Evolutionary conservation across 2,329 filamentous ascomycete genomes (phyloP).

Genomic region (Aspergillus pseudoglaucus): DNA sequence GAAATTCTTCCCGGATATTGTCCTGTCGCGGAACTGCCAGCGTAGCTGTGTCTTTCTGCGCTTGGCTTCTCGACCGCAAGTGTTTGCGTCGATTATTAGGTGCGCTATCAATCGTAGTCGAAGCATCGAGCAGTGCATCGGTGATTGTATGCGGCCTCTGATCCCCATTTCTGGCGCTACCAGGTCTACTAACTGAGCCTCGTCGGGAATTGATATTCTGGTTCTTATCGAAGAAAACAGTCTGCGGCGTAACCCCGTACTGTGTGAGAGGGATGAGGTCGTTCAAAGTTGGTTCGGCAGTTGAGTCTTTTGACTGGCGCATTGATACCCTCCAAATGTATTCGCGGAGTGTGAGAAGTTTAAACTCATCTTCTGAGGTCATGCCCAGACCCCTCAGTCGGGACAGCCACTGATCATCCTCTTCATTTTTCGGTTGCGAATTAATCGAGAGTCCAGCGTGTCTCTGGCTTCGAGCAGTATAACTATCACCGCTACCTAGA

Average conservation of each 20-base stretch:
- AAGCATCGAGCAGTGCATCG: conserved; percentile 86
- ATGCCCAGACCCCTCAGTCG: conserved; percentile 80
- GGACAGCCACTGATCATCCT: conserved; percentile 89
- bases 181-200: conserved; percentile 18
- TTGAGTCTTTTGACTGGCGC: conserved; percentile 54
- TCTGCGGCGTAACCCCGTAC: conserved; percentile 74
- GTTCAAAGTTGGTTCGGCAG: conserved; percentile 48
- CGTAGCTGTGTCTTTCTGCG: conserved; percentile 26
- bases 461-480: conserved; percentile 51
- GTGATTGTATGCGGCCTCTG: conserved; percentile 67
- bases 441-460: conserved; percentile 42
- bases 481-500: conserved; percentile 53
- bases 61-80: conserved; percentile 34
- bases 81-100: conserved; percentile 44
- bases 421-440: conserved; percentile 69
- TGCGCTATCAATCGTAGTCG: conserved; percentile 70
- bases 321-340: conserved; percentile 84
- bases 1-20: conserved; percentile 19
- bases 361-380: conserved; percentile 75
- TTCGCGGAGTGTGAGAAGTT: conserved; percentile 76
- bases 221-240: conserved; percentile 83
- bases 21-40: conserved; percentile 14
- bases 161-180: conserved; percentile 28
- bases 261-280: conserved; percentile 68
- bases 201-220: conserved; percentile 44